phyloP scores from a whole-genome alignment of 306 rosid species.

The Medicago ruthenica region DNA sequence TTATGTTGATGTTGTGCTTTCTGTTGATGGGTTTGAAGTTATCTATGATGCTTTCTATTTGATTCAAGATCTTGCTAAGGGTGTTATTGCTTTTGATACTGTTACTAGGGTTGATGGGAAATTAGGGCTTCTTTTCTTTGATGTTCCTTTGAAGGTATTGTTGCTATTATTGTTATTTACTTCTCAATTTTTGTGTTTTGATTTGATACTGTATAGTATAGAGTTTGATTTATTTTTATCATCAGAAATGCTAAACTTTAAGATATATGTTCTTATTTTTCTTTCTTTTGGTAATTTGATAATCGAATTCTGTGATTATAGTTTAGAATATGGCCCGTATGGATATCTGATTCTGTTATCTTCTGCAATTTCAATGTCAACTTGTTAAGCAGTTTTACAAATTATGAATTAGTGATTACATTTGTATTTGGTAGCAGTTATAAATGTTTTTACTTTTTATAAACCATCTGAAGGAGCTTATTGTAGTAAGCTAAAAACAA shows the following conservation, averaged over 20 bases:
- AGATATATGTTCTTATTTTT: too few species aligned
- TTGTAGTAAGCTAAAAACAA: not conserved
- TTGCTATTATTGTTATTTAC: not conserved
- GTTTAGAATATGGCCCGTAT: too few species aligned
- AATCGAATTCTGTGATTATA: too few species aligned
- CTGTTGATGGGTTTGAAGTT: constrained; percentile 67
- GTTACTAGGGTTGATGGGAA: constrained; percentile 62
- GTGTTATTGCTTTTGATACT: constrained; percentile 83
- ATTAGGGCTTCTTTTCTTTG: constrained; percentile 66
- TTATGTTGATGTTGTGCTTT: constrained; percentile 69
- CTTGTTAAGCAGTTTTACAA: too few species aligned
- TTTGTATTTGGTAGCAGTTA: not conserved
- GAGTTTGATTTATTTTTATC: not conserved
- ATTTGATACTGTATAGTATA: not conserved
- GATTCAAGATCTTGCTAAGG: constrained; percentile 73
- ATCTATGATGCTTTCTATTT: constrained; percentile 76
- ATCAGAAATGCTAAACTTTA: too few species aligned
- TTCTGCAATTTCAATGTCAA: too few species aligned
- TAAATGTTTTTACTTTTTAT: not conserved
- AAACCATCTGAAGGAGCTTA: not conserved
- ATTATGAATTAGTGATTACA: too few species aligned
- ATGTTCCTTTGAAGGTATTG: constrained; percentile 60
- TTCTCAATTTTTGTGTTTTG: not conserved
- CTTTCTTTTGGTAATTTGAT: too few species aligned
- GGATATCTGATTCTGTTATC: too few species aligned